Base-by-base conservation (phyloP, 257 asterid genomes). In the Cynanchum wilfordii region DNA sequence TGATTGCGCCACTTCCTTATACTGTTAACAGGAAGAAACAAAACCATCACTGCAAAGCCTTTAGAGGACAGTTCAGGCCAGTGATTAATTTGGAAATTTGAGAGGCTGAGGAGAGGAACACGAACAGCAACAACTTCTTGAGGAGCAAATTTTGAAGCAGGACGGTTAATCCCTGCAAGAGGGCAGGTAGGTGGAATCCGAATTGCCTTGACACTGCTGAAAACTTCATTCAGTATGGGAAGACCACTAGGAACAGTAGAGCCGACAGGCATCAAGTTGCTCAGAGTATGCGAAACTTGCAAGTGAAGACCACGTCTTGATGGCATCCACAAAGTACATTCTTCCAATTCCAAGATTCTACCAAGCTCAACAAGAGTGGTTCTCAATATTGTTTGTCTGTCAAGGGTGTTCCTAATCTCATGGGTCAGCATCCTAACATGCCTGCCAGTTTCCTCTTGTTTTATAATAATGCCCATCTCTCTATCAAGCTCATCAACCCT, bases 251-350 rank as follows among this genome's bases (percentile, higher is more conserved):
- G 89, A 67, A 88, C 89, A 25, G 82, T 84, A 42, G 90, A 86
- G 22, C 95, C 90, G 71, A 82, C 68, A 42, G 90, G 90, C 62
- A 86, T 81, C 79, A 80, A 76, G 74, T 86, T 84, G 81, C 81
- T 85, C 55, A 88, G 78, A 63, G 89, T 86, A 60, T 90, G 90
- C 12, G 92, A 83, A 29, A 90, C 80, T 57, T 88, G 91, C 82
- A 90, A 79, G 78, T 69, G 72, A 76, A 78, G 68, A 65, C 92
- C 95, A 74, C 88, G 80, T 74, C 79, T 88, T 25, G 87, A 79
- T 5, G 96, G 96, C 95, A 90, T 88, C 96, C 96, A 89, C 78
- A 90, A 69, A 9, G 87, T 92, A 79, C 96, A 90, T 72, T 90
- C 96, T 76, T 87, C 92, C 81, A 90, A 79, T 73, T 86, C 89